These are phyloP conservation scores for Brassica incana DNA, from an alignment of 345 rosid genomes.

Conservation along the genomic window DNA sequence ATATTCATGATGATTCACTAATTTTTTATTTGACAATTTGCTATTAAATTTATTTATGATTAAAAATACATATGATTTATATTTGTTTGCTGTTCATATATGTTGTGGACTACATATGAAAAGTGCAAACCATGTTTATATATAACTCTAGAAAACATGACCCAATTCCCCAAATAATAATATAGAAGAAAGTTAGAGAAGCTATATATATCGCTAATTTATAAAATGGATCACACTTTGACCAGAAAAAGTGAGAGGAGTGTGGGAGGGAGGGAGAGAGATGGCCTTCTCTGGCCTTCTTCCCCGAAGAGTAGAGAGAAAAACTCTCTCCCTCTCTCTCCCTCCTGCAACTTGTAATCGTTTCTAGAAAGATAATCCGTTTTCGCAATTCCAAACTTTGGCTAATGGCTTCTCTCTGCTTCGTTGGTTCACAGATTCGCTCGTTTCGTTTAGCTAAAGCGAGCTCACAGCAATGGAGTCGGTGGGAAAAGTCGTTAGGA, in stretches of 20 bases:
- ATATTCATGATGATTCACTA: too few species aligned
- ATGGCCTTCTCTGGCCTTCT: constrained; percentile 18
- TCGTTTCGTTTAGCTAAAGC: not conserved
- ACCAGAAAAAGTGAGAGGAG: not conserved
- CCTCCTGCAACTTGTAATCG: constrained; percentile 22
- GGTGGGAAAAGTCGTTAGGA: constrained; percentile 61
- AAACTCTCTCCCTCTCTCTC: constrained; percentile 16
- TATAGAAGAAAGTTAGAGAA: too few species aligned
- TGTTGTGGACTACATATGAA: too few species aligned
- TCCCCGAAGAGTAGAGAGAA: too few species aligned
- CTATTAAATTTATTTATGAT: too few species aligned
- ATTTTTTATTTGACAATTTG: too few species aligned
- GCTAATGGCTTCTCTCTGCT: not conserved
- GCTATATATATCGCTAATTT: too few species aligned
- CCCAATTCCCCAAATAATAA: too few species aligned
- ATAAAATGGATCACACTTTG: constrained; percentile 6
- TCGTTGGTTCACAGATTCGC: not conserved
- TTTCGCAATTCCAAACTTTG: not conserved
- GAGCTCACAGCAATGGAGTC: constrained; percentile 49
- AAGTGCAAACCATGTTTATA: too few species aligned
- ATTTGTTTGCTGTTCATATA: too few species aligned
- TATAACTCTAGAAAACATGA: too few species aligned
- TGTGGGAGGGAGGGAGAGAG: constrained; percentile 9
- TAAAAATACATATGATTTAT: too few species aligned
- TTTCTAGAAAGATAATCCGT: not conserved